Evolutionary conservation across 805 yeast genomes (phyloP).

Genomic region (Kluyveromyces lactis): DNA sequence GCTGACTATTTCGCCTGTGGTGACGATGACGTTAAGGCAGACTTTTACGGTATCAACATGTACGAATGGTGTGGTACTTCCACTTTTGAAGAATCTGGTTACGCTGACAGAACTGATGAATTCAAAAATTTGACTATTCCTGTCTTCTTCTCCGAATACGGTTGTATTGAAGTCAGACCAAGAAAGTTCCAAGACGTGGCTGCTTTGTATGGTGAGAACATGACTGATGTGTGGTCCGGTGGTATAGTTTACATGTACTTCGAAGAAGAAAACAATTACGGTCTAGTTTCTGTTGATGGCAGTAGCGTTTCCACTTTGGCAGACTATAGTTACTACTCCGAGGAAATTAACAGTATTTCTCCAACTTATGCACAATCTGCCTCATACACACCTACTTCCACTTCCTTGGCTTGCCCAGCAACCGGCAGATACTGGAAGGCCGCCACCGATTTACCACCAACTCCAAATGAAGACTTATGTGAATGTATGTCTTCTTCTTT

Average conservation of each 20-base stretch:
- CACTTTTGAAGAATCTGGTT: constrained; percentile 53
- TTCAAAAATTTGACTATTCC: constrained; percentile 63
- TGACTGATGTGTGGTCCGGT: constrained; percentile 86
- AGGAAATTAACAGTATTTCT: constrained; percentile 44
- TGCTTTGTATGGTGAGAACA: constrained; percentile 51
- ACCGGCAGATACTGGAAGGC: constrained; percentile 53
- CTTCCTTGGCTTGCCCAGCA: constrained; percentile 56
- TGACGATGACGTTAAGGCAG: constrained; percentile 53
- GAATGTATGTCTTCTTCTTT: constrained; percentile 50
- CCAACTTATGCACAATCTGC: constrained; percentile 43
- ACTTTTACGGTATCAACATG: constrained; percentile 84
- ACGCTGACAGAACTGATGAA: constrained; percentile 52
- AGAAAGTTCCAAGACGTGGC: constrained; percentile 67
- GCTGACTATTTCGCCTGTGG: constrained; percentile 79
- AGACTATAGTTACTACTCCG: constrained; percentile 57
- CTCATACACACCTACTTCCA: constrained; percentile 33
- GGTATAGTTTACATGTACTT: constrained; percentile 85
- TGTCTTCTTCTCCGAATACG: constrained; percentile 74
- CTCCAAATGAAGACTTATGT: constrained; percentile 60
- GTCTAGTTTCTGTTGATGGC: constrained; percentile 51
- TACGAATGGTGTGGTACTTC: constrained; percentile 82
- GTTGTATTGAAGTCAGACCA: constrained; percentile 64
- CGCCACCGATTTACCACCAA: constrained; percentile 64
- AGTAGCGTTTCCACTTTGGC: constrained; percentile 44
- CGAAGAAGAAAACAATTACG: constrained; percentile 67